Evolutionary conservation across 495 filamentous ascomycete species (phyloP).

Genomic region (Tuber calosporum): DNA sequence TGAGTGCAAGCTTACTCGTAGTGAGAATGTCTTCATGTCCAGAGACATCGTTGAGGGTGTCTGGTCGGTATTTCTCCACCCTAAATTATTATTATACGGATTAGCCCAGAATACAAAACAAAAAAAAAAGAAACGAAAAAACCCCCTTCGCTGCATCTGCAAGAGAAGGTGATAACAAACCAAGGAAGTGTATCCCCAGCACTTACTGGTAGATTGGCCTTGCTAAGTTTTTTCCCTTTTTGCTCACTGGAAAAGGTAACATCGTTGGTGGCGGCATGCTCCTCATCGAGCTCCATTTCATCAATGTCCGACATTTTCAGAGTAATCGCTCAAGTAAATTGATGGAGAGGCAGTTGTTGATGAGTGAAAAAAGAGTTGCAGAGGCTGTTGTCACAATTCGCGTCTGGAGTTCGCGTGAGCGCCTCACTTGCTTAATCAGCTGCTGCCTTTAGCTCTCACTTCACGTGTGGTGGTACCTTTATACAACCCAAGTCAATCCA

Average conservation of each 20-base stretch:
- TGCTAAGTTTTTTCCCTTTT: conserved; percentile 78
- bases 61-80: conserved; percentile 98
- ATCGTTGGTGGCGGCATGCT: conserved; percentile 51
- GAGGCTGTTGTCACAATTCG: background rate
- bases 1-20: conserved; percentile 50
- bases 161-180: conserved; percentile 46
- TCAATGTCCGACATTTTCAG: conserved; percentile 77
- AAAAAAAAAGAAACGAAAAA: too few relatives aligned
- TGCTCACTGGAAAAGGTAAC: conserved; percentile 57
- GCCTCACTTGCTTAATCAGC: background rate
- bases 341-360: background rate
- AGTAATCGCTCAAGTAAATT: background rate
- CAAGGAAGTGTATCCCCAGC: conserved; percentile 93
- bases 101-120: conserved; percentile 13
- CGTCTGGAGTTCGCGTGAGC: background rate
- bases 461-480: too few relatives aligned
- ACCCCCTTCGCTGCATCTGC: background rate
- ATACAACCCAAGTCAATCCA: too few relatives aligned
- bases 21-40: conserved; percentile 97
- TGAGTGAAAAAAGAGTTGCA: background rate
- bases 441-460: background rate
- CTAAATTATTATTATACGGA: conserved; percentile 45
- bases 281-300: conserved; percentile 78
- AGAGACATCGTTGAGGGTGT: conserved; percentile 80
- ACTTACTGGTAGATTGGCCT: conserved; percentile 85